These are phyloP conservation scores for Botrytis elliptica DNA, from an alignment of 2,329 filamentous ascomycete species.

Conservation along the genomic window DNA sequence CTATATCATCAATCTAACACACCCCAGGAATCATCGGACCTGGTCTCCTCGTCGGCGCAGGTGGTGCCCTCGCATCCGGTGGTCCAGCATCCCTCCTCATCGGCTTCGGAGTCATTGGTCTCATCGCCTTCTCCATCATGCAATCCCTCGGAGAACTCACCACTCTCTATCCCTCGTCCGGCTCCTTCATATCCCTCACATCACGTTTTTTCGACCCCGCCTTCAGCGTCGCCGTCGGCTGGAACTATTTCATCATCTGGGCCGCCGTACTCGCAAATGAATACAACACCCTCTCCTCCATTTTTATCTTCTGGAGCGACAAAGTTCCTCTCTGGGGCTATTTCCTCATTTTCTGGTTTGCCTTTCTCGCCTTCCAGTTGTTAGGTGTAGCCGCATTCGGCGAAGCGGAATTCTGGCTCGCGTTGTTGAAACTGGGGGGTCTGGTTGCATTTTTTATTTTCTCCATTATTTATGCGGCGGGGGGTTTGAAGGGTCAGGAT, in stretches of 20 bases:
- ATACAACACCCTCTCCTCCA: slow-evolving; percentile 67
- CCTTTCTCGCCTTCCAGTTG: slow-evolving; percentile 67
- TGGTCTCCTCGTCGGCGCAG: slow-evolving; percentile 69
- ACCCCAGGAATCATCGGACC: slow-evolving; percentile 55
- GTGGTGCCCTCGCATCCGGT: slow-evolving; percentile 65
- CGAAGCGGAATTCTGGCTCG: slow-evolving; percentile 78
- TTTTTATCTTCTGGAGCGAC: slow-evolving; percentile 65
- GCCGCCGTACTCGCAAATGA: slow-evolving; percentile 60
- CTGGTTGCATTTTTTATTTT: slow-evolving; percentile 73
- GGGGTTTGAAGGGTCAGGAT: slow-evolving; percentile 61
- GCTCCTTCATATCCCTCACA: slow-evolving; percentile 68
- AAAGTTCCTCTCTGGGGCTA: slow-evolving; percentile 63
- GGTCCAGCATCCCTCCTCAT: slow-evolving; percentile 72
- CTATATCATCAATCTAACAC: not conserved
- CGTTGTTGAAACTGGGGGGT: slow-evolving; percentile 67
- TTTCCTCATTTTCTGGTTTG: slow-evolving; percentile 73
- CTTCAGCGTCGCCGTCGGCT: slow-evolving; percentile 64
- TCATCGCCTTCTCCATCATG: slow-evolving; percentile 57
- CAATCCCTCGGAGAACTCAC: slow-evolving; percentile 74
- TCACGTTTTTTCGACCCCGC: slow-evolving; percentile 71
- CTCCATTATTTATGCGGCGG: slow-evolving; percentile 68
- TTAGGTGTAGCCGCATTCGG: slow-evolving; percentile 73
- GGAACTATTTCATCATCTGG: slow-evolving; percentile 40
- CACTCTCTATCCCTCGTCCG: slow-evolving; percentile 68
- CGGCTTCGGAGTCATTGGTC: slow-evolving; percentile 69